These are phyloP conservation scores for Coccinonectria pachysandricola DNA, from an alignment of 2,329 filamentous ascomycete species.

Conservation along the genomic window DNA sequence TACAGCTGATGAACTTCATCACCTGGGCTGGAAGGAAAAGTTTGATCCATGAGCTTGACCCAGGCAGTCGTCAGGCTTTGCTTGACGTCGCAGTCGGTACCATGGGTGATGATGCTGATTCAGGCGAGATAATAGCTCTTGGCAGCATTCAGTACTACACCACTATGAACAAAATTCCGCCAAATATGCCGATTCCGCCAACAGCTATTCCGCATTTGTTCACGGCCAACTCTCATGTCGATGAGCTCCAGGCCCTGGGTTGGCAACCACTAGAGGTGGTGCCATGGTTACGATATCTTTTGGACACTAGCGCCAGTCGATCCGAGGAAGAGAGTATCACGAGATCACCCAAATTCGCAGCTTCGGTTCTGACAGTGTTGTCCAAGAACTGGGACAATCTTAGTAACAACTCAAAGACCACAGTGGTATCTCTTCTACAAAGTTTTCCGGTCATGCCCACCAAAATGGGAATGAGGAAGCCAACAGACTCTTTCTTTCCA, in stretches of 20 bases:
- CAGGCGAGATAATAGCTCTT: slow-evolving; percentile 66
- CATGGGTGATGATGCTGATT: slow-evolving; percentile 47
- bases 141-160: slow-evolving; percentile 66
- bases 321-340: slow-evolving; percentile 59
- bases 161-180: slow-evolving; percentile 66
- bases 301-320: slow-evolving; percentile 54
- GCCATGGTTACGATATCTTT: slow-evolving; percentile 73
- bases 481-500: slow-evolving; percentile 80
- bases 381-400: slow-evolving; percentile 89
- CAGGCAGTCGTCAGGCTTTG: slow-evolving; percentile 54
- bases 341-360: slow-evolving; percentile 61
- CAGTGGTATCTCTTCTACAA: slow-evolving; percentile 54
- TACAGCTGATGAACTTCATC: slow-evolving; percentile 74
- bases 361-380: slow-evolving; percentile 65
- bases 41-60: slow-evolving; percentile 61
- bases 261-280: slow-evolving; percentile 81
- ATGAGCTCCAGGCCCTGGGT: slow-evolving; percentile 68
- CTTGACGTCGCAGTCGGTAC: slow-evolving; percentile 74
- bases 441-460: slow-evolving; percentile 74
- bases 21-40: slow-evolving; percentile 72
- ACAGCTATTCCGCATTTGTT: slow-evolving; percentile 79
- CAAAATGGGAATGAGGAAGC: slow-evolving; percentile 78
- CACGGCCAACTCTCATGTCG: slow-evolving; percentile 56
- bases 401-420: slow-evolving; percentile 53
- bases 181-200: slow-evolving; percentile 69